Percentiles rank a stretch among this genome's conserved stretches.
Conservation (phyloP, 805 yeast genomes). For the Crinitomyces ghanaensis region DNA sequence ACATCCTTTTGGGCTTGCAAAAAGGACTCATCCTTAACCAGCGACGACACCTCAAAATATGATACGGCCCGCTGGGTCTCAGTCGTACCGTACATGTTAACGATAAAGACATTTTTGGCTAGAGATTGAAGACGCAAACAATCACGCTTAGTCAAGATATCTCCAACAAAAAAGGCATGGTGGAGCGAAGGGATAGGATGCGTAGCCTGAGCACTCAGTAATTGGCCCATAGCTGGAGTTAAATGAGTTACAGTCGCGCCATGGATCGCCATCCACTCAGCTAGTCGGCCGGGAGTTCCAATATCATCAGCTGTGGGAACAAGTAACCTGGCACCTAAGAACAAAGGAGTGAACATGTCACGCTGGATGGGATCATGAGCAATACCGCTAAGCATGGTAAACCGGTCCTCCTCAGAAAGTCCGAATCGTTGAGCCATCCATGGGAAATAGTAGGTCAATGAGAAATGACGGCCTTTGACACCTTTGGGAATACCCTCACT, state of each 20-base stretch:
- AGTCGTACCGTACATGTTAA: slow-evolving; percentile 98
- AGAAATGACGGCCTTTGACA: slow-evolving; percentile 94
- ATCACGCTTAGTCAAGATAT: slow-evolving; percentile 92
- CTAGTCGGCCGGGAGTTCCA: slow-evolving; percentile 95
- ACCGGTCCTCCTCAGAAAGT: slow-evolving; percentile 66
- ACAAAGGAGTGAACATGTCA: slow-evolving; percentile 96
- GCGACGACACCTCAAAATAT: slow-evolving; percentile 74
- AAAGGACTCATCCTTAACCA: slow-evolving; percentile 56
- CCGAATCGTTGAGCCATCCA: slow-evolving; percentile 93
- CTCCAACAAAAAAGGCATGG: slow-evolving; percentile 98
- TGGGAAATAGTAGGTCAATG: slow-evolving; percentile 93
- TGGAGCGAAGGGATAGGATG: slow-evolving; percentile 75
- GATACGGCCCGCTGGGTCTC: slow-evolving; percentile 99
- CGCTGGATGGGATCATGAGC: slow-evolving; percentile 99
- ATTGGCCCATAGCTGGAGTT: slow-evolving; percentile 99
- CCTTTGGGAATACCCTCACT: slow-evolving; percentile 99
- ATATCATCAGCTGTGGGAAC: slow-evolving; percentile 97
- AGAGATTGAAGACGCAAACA: slow-evolving; percentile 84
- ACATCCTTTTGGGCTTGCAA: slow-evolving; percentile 81
- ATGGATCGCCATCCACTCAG: slow-evolving; percentile 91
- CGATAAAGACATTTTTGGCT: slow-evolving; percentile 80
- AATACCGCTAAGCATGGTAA: slow-evolving; percentile 96
- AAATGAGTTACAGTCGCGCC: slow-evolving; percentile 94
- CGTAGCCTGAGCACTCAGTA: slow-evolving; percentile 88
- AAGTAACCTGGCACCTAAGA: slow-evolving; percentile 83